These are phyloP conservation scores for Medicago lupulina DNA, from an alignment of 306 rosid species.

Conservation along the genomic window DNA sequence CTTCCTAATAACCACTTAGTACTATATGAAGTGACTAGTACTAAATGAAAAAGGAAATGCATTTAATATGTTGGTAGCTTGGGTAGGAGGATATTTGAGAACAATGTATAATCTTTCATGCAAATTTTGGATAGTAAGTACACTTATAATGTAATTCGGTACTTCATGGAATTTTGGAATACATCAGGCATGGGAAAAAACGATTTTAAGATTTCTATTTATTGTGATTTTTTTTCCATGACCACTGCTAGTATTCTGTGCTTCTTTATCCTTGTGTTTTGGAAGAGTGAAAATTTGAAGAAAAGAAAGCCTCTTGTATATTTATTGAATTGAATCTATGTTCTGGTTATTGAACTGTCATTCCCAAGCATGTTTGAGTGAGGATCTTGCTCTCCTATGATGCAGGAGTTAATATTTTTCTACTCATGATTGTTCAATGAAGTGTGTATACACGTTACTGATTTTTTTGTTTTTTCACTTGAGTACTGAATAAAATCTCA, in stretches of 20 bases:
- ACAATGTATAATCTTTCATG: not conserved
- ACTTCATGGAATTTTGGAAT: constrained; percentile 28
- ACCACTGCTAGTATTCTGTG: not conserved
- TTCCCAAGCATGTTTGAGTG: too few relatives aligned
- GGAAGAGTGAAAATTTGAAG: too few relatives aligned
- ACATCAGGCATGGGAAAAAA: not conserved
- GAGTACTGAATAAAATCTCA: too few relatives aligned
- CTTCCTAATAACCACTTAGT: not conserved
- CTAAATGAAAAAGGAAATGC: constrained; percentile 3
- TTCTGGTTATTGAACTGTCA: too few relatives aligned
- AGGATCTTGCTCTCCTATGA: too few relatives aligned
- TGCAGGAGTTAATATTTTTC: too few relatives aligned
- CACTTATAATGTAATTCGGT: not conserved
- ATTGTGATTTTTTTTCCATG: not conserved
- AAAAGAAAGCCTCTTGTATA: too few relatives aligned
- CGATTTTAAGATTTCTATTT: not conserved
- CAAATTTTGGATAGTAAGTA: constrained; percentile 15
- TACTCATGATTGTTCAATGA: too few relatives aligned
- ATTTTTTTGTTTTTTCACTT: too few relatives aligned
- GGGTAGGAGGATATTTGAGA: not conserved
- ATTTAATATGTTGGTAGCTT: constrained; percentile 2
- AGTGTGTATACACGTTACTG: too few relatives aligned
- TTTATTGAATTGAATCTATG: too few relatives aligned
- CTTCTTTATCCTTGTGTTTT: not conserved
- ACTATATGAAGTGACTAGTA: not conserved